Evolutionary conservation across 129 eudicot species (phyloP).

Genomic region (Arctium lappa): DNA sequence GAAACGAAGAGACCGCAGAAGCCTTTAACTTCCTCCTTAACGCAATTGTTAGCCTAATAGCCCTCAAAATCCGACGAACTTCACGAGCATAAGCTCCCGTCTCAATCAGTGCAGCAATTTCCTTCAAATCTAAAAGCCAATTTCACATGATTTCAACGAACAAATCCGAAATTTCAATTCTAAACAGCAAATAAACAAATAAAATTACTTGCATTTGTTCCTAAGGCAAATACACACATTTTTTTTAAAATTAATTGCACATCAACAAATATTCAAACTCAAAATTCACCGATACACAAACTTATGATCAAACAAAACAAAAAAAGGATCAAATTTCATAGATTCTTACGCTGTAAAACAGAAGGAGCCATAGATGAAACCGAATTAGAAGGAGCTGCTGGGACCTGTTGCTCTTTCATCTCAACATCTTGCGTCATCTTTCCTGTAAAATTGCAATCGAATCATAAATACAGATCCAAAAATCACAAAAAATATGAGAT

Average conservation of each 20-base stretch:
- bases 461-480: not conserved
- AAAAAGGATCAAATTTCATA: not conserved
- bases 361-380: slow-evolving; percentile 40
- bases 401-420: slow-evolving; percentile 60
- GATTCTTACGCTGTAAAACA: slow-evolving; percentile 57
- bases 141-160: not conserved
- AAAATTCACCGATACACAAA: not conserved
- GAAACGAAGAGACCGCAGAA: slow-evolving; percentile 59
- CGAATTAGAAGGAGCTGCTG: slow-evolving; percentile 58
- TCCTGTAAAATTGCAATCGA: slow-evolving; percentile 14
- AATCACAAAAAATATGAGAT: not conserved
- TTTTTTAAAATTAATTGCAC: not conserved
- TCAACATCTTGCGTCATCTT: slow-evolving; percentile 90
- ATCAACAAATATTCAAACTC: not conserved
- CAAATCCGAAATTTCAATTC: not conserved
- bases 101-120: slow-evolving; percentile 67
- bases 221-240: not conserved
- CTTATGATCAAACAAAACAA: not conserved
- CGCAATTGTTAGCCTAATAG: slow-evolving; percentile 70
- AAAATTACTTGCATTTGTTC: not conserved
- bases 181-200: not conserved
- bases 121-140: slow-evolving; percentile 65
- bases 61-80: slow-evolving; percentile 69
- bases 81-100: slow-evolving; percentile 81
- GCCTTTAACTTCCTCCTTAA: slow-evolving; percentile 65